phyloP scores from a whole-genome alignment of 2,329 filamentous ascomycete genomes.

The Sporothrix curviconia region DNA sequence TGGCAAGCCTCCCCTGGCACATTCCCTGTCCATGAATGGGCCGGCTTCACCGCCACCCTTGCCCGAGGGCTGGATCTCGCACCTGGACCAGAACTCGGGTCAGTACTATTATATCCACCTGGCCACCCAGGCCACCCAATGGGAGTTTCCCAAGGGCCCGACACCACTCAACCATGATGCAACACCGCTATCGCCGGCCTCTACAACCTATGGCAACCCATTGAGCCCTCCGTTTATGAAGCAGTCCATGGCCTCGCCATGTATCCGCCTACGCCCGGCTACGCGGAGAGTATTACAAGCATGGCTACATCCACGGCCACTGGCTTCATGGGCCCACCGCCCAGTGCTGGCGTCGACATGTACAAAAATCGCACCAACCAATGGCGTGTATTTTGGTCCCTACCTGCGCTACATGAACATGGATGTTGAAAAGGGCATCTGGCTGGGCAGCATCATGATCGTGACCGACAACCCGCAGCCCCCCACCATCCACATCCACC shows the following conservation, averaged over 20 bases:
- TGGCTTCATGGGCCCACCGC: constrained; percentile 86
- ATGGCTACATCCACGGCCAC: constrained; percentile 65
- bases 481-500: constrained; percentile 91
- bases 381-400: constrained; percentile 95
- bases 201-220: constrained; percentile 69
- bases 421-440: constrained; percentile 83
- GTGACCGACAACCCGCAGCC: constrained; percentile 87
- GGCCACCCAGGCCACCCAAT: constrained; percentile 90
- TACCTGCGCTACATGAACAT: constrained; percentile 96
- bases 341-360: constrained; percentile 81
- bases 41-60: constrained; percentile 85
- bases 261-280: constrained; percentile 75
- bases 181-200: constrained; percentile 73
- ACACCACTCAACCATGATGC: constrained; percentile 81
- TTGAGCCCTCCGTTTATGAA: constrained; percentile 63
- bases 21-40: constrained; percentile 42
- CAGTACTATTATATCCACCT: constrained; percentile 99
- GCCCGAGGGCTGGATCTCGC: constrained; percentile 96
- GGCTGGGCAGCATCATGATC: constrained; percentile 89
- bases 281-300: constrained; percentile 79
- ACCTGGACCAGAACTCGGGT: constrained; percentile 88
- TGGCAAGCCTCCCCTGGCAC: constrained; percentile 37
- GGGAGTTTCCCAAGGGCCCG: constrained; percentile 96
- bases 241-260: constrained; percentile 68
- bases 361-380: constrained; percentile 91